Conservation (phyloP, 345 rosid species). For the Populus ilicifolia region DNA sequence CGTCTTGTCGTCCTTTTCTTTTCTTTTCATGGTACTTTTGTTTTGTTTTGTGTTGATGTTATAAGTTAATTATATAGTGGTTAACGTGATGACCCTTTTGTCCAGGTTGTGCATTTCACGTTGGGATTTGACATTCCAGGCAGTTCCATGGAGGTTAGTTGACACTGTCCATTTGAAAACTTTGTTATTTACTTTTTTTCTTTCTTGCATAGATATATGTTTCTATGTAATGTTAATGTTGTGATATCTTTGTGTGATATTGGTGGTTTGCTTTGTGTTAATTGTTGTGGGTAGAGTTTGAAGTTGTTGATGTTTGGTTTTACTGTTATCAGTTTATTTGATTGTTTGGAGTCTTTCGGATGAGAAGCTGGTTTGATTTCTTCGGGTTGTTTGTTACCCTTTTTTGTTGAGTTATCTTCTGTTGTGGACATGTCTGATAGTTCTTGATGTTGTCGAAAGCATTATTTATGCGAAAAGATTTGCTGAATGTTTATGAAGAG, state of each 20-base stretch:
- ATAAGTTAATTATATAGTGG: slow-evolving; percentile 1
- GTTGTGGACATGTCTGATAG: slow-evolving; percentile 13
- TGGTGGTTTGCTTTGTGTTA: slow-evolving; percentile 1
- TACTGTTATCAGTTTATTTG: slow-evolving; percentile 22
- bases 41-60: not conserved
- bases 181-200: slow-evolving; percentile 2
- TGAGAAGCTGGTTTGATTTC: slow-evolving; percentile 18
- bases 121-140: slow-evolving; percentile 31
- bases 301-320: slow-evolving; percentile 31
- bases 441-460: slow-evolving; percentile 14
- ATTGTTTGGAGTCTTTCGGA: slow-evolving; percentile 16
- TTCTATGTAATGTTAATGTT: slow-evolving; percentile 23
- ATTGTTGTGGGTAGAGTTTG: slow-evolving; percentile 12
- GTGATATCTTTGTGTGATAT: slow-evolving; percentile 17
- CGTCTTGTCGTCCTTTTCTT: slow-evolving; percentile 1
- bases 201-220: slow-evolving; percentile 10
- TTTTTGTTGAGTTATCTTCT: slow-evolving; percentile 16
- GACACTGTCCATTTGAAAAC: not conserved
- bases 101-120: slow-evolving; percentile 35
- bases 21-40: slow-evolving; percentile 3
- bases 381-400: slow-evolving; percentile 8
- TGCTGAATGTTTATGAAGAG: slow-evolving; percentile 15
- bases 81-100: slow-evolving; percentile 37
- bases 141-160: slow-evolving; percentile 26
- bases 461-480: not conserved